Percentiles rank a stretch among this genome's conserved stretches.
Conservation (phyloP, 805 yeast genomes). For the Cyberlindnera amylophila region DNA sequence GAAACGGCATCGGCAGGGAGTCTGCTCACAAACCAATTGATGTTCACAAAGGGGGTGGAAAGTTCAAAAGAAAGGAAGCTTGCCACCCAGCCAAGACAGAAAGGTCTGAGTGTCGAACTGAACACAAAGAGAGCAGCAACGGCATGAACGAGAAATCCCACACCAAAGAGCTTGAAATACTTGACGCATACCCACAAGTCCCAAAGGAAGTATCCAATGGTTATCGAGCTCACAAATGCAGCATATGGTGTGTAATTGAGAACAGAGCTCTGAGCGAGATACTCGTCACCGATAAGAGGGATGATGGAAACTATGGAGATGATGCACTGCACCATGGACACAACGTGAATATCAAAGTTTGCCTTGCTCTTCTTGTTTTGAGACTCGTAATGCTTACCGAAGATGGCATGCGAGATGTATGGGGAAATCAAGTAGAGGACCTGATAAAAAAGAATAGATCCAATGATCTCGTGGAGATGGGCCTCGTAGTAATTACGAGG, state of each 20-base stretch:
- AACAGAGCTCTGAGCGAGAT: slow-evolving; percentile 46
- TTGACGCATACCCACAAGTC: slow-evolving; percentile 68
- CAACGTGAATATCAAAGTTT: slow-evolving; percentile 89
- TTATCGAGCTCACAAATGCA: slow-evolving; percentile 66
- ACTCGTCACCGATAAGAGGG: slow-evolving; percentile 62
- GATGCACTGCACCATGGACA: slow-evolving; percentile 79
- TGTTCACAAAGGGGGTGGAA: slow-evolving; percentile 91
- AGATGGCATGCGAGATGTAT: slow-evolving; percentile 40
- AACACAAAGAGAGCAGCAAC: slow-evolving; percentile 77
- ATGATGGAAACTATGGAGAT: slow-evolving; percentile 54
- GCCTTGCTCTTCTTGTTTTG: slow-evolving; percentile 44
- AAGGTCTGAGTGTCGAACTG: slow-evolving; percentile 59
- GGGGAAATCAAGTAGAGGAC: slow-evolving; percentile 52
- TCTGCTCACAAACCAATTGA: slow-evolving; percentile 86
- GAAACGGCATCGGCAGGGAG: slow-evolving; percentile 67
- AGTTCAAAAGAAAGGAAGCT: slow-evolving; percentile 81
- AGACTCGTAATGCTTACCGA: slow-evolving; percentile 52
- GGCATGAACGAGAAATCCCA: slow-evolving; percentile 82
- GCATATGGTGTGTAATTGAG: slow-evolving; percentile 73
- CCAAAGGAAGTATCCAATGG: slow-evolving; percentile 90
- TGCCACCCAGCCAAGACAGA: slow-evolving; percentile 77
- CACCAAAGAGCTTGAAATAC: slow-evolving; percentile 67
- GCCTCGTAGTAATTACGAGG: slow-evolving; percentile 41
- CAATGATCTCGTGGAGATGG: slow-evolving; percentile 76
- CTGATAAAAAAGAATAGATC: slow-evolving; percentile 58